Conservation (phyloP, 1,284 basidiomycete genomes). For the Apiotrichum akiyoshidainum region DNA sequence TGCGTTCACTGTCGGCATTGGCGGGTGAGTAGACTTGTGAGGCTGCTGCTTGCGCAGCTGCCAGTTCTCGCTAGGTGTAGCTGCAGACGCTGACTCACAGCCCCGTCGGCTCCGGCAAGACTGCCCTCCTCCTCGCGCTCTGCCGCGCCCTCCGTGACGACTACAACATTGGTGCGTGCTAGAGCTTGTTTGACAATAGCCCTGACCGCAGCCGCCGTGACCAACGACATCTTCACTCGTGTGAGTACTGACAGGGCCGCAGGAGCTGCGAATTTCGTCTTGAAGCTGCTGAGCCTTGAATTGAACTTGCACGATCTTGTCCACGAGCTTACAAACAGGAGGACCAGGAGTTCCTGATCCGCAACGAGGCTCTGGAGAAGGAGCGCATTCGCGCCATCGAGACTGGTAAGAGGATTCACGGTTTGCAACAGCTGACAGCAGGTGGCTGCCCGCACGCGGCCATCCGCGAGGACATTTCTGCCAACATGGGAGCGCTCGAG, state of each 20-base stretch:
- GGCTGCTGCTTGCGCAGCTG: not conserved
- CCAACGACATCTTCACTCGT: conserved; percentile 94
- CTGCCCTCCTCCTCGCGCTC: conserved; percentile 87
- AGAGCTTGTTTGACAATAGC: not conserved
- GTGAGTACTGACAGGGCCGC: not conserved
- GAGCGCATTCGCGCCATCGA: conserved; percentile 91
- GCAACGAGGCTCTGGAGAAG: conserved; percentile 79
- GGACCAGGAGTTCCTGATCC: conserved; percentile 95
- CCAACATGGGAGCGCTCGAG: conserved; percentile 92
- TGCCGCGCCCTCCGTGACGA: conserved; percentile 76
- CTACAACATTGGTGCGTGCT: conserved; percentile 77
- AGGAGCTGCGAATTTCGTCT: too few relatives aligned
- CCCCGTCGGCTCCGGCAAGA: conserved; percentile 96
- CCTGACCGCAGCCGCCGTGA: conserved; percentile 72
- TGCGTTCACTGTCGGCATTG: conserved; percentile 95
- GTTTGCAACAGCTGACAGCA: not conserved
- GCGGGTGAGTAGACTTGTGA: conserved; percentile 64
- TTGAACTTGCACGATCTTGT: not conserved
- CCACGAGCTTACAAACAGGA: conserved; percentile 52
- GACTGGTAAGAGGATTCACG: conserved; percentile 57
- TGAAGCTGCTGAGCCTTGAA: too few relatives aligned
- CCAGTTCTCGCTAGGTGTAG: too few relatives aligned
- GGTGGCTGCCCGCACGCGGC: conserved; percentile 94
- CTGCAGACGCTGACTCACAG: conserved; percentile 52
- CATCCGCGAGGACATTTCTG: conserved; percentile 94